A percentile compares a stretch with the other conserved stretches of the same genome.
These are phyloP conservation scores for Carex parvula DNA, from an alignment of 176 grass and related monocot genomes.

Conservation along the genomic window DNA sequence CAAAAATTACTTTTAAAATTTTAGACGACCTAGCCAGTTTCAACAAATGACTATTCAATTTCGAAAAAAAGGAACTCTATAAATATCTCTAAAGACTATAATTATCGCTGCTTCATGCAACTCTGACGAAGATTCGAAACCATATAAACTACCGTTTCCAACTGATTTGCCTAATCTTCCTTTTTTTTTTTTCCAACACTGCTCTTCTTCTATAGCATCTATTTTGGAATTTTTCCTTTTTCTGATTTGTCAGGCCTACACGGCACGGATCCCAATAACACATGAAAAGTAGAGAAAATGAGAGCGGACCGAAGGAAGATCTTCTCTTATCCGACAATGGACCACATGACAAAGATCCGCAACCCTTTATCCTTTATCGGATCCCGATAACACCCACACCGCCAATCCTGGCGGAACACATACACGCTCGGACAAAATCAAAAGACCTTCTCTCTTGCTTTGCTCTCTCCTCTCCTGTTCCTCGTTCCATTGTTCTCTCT, in stretches of 20 bases:
- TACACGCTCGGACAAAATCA: conserved; percentile 7
- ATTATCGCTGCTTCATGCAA: no score
- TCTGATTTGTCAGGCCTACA: background rate
- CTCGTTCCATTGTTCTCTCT: no score
- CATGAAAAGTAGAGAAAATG: conserved; percentile 28
- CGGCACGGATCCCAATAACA: background rate
- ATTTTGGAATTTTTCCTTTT: background rate
- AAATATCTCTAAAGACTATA: no score
- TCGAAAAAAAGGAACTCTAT: no score
- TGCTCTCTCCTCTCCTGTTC: no score
- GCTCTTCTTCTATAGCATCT: background rate
- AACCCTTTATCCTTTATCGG: conserved; percentile 24
- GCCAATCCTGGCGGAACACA: background rate
- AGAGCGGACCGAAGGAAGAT: background rate
- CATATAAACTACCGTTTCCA: background rate
- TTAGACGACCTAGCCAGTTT: no score
- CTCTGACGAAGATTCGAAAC: no score
- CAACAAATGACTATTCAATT: no score
- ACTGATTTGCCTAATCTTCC: background rate
- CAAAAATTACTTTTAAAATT: no score
- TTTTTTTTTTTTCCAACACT: background rate
- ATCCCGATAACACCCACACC: conserved; percentile 19
- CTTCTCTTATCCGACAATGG: conserved; percentile 21
- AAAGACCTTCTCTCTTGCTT: background rate
- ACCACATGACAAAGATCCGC: conserved; percentile 22